These are phyloP conservation scores for Syzygium aromaticum DNA, from an alignment of 345 rosid genomes.

Conservation along the genomic window DNA sequence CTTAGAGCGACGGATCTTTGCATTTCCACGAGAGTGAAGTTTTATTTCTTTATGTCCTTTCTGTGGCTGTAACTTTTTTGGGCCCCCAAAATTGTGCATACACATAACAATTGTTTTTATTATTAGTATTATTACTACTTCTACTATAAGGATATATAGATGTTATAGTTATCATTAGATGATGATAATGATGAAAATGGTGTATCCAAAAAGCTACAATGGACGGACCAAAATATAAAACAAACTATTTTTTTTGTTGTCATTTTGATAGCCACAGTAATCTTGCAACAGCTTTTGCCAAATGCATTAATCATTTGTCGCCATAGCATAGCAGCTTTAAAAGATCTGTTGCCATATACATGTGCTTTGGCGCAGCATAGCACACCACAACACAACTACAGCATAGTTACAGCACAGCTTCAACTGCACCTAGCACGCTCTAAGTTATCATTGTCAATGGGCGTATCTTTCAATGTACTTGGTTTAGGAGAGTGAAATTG, in stretches of 20 bases:
- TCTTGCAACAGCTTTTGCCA: background rate
- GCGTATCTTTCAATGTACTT: background rate
- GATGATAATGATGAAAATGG: background rate
- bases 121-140: background rate
- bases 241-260: background rate
- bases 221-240: background rate
- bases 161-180: background rate
- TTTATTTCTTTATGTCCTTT: background rate
- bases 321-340: background rate
- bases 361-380: background rate
- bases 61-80: background rate
- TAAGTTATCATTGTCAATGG: background rate
- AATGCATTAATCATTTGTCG: background rate
- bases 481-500: background rate
- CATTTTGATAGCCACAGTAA: background rate
- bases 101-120: background rate
- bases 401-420: background rate
- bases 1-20: background rate
- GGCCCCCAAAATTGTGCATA: background rate
- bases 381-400: background rate
- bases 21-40: background rate
- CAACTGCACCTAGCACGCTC: background rate
- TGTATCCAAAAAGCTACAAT: background rate
- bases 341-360: background rate
- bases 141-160: background rate